Base-by-base conservation (phyloP, 2,329 filamentous ascomycete species). In the Arthroderma sp. region DNA sequence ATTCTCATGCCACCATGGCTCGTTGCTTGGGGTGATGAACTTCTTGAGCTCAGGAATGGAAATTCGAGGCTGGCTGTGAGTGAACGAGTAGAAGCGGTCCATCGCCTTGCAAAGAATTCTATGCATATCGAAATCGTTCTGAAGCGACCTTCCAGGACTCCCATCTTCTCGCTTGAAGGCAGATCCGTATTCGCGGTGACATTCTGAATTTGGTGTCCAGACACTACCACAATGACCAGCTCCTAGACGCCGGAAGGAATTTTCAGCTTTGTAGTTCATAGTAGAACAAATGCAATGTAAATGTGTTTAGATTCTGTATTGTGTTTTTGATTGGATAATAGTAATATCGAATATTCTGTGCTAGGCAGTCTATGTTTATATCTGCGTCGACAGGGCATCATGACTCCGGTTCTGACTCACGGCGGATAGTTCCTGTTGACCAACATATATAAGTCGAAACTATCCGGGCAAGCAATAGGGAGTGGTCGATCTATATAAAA, bases 101-200 rank as follows among this genome's bases (percentile, higher is more conserved):
- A 56, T 42, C 22, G 48, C 51, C 4, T 52, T 36, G 2, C 56
- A 45, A 0, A 58, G 43, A 22, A 46, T 46, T 10, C 52, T 49
- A 40, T 63, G 59, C 56, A 62, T 63, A 4, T 51, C 36, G 30
- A 48, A 62, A 37, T 65, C 59, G 29, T 60, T 63, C 22, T 36
- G 29, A 1, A 61, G 46, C 5, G 57, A 59, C 39, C 61, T 42
- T 3, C 45, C 46, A 3, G 55, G 54, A 1, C 56, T 54, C 4
- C 60, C 59, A 48, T 63, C 60, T 48, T 61, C 61, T 44, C 60
- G 53, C 47, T 64, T 64, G 57, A 58, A 56, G 9, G 56, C 57
- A 3, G 40, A 42, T 1, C 48, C 52, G 9, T 7, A 38, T 4
- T 43, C n/a, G 1, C 27, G 31, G 30, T 29, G 31, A 4, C 32